phyloP scores from a whole-genome alignment of 257 asterid genomes.

The Mentha longifolia region DNA sequence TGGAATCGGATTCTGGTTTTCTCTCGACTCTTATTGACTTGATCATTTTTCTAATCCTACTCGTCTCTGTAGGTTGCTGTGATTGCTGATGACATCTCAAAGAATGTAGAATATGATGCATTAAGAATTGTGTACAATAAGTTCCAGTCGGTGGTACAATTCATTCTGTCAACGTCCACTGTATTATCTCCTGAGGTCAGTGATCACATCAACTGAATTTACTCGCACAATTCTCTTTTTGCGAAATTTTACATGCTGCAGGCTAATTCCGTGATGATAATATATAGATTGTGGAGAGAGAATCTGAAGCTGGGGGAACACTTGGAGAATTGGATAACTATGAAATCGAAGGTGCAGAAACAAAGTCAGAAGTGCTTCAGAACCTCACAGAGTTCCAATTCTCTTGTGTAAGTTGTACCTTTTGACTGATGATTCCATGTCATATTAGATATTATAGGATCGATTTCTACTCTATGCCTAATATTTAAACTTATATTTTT shows the following conservation, averaged over 20 bases:
- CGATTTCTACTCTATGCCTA: not conserved
- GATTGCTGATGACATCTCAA: constrained; percentile 94
- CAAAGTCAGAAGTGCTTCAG: constrained; percentile 94
- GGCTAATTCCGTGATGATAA: constrained; percentile 35
- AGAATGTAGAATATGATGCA: constrained; percentile 91
- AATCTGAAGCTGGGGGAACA: constrained; percentile 91
- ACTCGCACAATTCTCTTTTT: not conserved
- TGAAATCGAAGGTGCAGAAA: constrained; percentile 95
- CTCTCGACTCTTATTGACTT: not conserved
- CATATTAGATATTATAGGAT: constrained; percentile 18
- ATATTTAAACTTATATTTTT: not conserved
- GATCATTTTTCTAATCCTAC: constrained; percentile 6
- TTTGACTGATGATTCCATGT: not conserved
- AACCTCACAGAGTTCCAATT: constrained; percentile 95
- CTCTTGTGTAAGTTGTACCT: constrained; percentile 67
- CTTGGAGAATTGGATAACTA: constrained; percentile 87
- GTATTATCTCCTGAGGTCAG: constrained; percentile 94
- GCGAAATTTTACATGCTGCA: not conserved
- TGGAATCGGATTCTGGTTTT: not conserved
- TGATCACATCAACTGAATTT: constrained; percentile 25
- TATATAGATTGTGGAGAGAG: constrained; percentile 80
- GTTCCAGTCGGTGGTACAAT: constrained; percentile 85
- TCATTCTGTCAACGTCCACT: constrained; percentile 78
- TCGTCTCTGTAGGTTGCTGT: constrained; percentile 78
- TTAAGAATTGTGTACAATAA: constrained; percentile 85